Evolutionary conservation across 768 basidiomycete genomes (phyloP), one percentile per base, ranked within the genome.

Genomic region (Naganishia friedmannii): DNA sequence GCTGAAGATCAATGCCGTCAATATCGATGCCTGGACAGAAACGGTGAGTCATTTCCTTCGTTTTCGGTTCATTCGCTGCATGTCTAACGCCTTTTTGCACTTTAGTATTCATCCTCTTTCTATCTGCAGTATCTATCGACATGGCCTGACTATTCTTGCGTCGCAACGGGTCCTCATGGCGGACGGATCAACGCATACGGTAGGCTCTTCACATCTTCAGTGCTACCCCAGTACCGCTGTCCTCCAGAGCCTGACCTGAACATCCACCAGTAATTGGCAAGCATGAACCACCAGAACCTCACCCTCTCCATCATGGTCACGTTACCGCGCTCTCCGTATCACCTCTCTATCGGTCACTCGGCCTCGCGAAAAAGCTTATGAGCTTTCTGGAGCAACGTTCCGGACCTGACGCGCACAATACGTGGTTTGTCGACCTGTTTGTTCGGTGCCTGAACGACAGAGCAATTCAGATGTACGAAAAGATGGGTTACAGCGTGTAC

Each of bases 21-120:
- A 99, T 82, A 83, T 95, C 77, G 95, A 98, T 80, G 84, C 93
- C 54, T 97, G 92, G 92, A 97, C 96, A 54, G 95, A 98, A 82
- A 98, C 96, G 26, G 94, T 93, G 75, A 77, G 88, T 83, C 74
- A 68, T 71, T 8, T 74, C 70, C 15, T 76, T 75, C 45, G 15
- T 1, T 57, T 39, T 71, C 2, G 75, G 74, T 12, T 67, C 70
- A 72, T 76, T 73, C 74, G 74, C 76, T 29, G 70, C 15, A 73
- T 46, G 76, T 73, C 55, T 78, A 73, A 66, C 39, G 73, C 3
- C 26, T 21, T 2, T 34, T 9, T 26, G 21, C 12, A 28, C 4
- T 37, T 17, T 74, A 94, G 91, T 97, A 93, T 80, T 88, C 89
- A 57, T 89, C 92, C 75, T 86, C 85, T 28, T 96, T 95, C 80